A percentile compares a stretch with the other conserved stretches of the same genome.
Conservation (phyloP, 139 green algal genomes). For the Chlamydomonas sp. region DNA sequence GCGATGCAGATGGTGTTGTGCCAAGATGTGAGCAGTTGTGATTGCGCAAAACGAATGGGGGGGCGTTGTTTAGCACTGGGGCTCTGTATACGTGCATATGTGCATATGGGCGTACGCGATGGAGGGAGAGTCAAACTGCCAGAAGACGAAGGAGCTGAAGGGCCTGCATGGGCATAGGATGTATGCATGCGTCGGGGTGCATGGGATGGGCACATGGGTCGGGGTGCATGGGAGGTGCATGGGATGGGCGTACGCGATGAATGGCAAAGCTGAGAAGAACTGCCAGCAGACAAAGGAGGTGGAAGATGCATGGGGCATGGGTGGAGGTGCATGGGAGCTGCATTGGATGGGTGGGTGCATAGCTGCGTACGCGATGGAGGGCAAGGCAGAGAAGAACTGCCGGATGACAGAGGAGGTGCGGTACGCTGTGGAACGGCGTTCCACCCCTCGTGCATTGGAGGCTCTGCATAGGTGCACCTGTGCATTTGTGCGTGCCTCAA, state of each 20-base stretch:
- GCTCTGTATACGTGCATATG: neutral
- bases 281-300: conserved; percentile 66
- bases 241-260: conserved; percentile 91
- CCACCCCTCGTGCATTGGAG: neutral
- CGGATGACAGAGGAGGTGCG: neutral
- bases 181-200: neutral
- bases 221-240: too few relatives aligned
- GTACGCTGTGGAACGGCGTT: too few relatives aligned
- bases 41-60: too few relatives aligned
- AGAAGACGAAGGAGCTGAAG: conserved; percentile 65
- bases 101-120: conserved; percentile 82
- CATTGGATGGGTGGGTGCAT: too few relatives aligned
- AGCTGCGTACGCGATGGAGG: conserved; percentile 81
- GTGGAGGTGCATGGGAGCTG: too few relatives aligned
- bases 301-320: neutral
- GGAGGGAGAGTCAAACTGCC: conserved; percentile 85
- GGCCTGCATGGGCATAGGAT: conserved; percentile 1
- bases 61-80: too few relatives aligned
- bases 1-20: neutral
- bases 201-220: neutral
- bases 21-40: neutral
- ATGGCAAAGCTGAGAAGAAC: conserved; percentile 83
- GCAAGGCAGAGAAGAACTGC: neutral
- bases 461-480: neutral
- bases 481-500: too few relatives aligned